Evolutionary conservation across 805 yeast genomes (phyloP), one percentile per base, ranked within the genome.

Genomic region (Yarrowia phangngaensis): DNA sequence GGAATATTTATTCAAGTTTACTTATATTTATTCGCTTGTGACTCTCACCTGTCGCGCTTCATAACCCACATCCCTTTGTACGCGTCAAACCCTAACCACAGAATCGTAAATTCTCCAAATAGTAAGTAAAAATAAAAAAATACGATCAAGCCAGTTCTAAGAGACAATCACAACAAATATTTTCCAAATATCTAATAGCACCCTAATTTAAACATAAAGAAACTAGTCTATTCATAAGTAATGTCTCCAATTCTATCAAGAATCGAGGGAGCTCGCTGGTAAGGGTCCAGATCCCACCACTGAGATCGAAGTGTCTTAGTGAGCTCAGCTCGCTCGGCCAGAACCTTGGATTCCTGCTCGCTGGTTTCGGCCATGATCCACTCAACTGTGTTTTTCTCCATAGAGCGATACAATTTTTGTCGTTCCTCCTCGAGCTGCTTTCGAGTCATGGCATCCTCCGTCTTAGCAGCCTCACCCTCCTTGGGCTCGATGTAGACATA

Each of bases 251-350:
- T 70, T 59, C 95, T 75, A 64, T 92, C 98, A 59, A 78, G 85
- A 29, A 80, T 69, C 28, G 87, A 79, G 55, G 88, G 79, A 32
- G 82, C 78, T 64, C 98, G 80, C 41, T 87, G 64, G 56, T 83
- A 88, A 1, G 94, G 92, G 60, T 92, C 97, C 49, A 85, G 65
- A 35, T 68, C 63, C 60, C 76, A 72, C 66, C 82, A 89, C 61
- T 84, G 84, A 20, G 71, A 67, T 8, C 81, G 68, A 35, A 90
- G 60, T 52, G 74, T 66, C 45, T 65, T 65, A 48, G 82, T 77
- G 23, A 82, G 49, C 20, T 64, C 64, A 48, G 59, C 53, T 48
- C 55, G 41, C 48, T 79, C 81, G 22, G 69, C 64, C 61, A 76
- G 69, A 53, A 73, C 73, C 46, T 64, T 58, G 12, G 69, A 67